phyloP scores from a whole-genome alignment of 2,329 filamentous ascomycete genomes.

The Fusarium burgessii region DNA sequence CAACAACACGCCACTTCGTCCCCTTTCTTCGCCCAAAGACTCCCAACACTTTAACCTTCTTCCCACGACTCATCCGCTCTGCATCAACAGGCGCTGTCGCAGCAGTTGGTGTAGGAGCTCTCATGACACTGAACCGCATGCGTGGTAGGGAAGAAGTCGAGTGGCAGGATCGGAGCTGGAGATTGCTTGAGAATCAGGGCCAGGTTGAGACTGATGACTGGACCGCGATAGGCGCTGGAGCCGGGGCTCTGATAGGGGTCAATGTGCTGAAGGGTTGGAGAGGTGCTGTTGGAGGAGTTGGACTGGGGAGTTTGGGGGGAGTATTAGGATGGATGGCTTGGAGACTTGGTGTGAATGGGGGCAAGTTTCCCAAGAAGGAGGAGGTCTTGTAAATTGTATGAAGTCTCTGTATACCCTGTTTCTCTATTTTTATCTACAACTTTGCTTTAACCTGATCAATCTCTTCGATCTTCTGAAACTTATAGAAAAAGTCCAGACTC shows the following conservation, averaged over 20 bases:
- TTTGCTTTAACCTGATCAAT: constrained; percentile 47
- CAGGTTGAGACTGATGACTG: constrained; percentile 70
- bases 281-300: constrained; percentile 58
- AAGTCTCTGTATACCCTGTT: background rate
- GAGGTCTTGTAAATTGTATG: constrained; percentile 5
- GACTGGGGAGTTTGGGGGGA: constrained; percentile 62
- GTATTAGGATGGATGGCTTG: constrained; percentile 62
- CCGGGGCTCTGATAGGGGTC: constrained; percentile 51
- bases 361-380: constrained; percentile 52
- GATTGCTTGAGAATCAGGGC: constrained; percentile 67
- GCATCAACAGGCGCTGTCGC: constrained; percentile 60
- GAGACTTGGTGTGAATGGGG: constrained; percentile 61
- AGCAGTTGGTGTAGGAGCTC: constrained; percentile 57
- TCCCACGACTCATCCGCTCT: constrained; percentile 57
- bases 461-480: constrained; percentile 65
- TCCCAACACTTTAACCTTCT: constrained; percentile 47
- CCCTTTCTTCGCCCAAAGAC: constrained; percentile 47
- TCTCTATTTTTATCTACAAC: constrained; percentile 43
- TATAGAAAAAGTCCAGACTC: constrained; percentile 82
- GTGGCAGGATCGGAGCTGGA: constrained; percentile 73
- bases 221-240: constrained; percentile 59
- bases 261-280: constrained; percentile 51
- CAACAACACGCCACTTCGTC: constrained; percentile 50
- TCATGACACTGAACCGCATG: constrained; percentile 64
- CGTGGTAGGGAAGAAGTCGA: constrained; percentile 68